Evolutionary conservation across 352 stramenopile genomes (phyloP).

Genomic region (Phytophthora sp.): DNA sequence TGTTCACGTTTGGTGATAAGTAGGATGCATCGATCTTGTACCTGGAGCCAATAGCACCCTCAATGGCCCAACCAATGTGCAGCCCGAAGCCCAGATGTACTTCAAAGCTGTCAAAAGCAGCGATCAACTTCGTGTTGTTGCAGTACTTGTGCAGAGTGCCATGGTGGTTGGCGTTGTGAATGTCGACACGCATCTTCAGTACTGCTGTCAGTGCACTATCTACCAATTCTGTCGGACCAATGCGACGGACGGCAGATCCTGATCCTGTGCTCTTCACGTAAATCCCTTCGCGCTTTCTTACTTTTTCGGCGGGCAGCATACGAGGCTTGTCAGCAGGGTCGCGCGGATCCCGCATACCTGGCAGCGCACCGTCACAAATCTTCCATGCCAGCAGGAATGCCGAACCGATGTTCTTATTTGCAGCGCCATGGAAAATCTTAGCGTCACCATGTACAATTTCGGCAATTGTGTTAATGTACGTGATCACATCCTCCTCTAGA

Average conservation of each 20-base stretch:
- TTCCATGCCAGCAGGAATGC: slow-evolving; percentile 96
- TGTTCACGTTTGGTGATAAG: slow-evolving; percentile 97
- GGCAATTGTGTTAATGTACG: slow-evolving; percentile 98
- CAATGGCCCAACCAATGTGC: slow-evolving; percentile 98
- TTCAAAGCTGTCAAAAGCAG: slow-evolving; percentile 91
- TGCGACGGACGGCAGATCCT: slow-evolving; percentile 42
- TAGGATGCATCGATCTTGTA: slow-evolving; percentile 99
- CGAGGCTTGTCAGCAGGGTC: slow-evolving; percentile 75
- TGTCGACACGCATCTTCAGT: slow-evolving; percentile 96
- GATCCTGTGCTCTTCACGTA: slow-evolving; percentile 64
- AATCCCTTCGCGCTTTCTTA: slow-evolving; percentile 66
- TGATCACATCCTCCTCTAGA: slow-evolving; percentile 96
- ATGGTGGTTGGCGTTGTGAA: slow-evolving; percentile 93
- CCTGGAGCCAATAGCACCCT: slow-evolving; percentile 96
- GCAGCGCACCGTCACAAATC: slow-evolving; percentile 91
- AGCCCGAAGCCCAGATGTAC: slow-evolving; percentile 97
- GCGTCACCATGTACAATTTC: slow-evolving; percentile 96
- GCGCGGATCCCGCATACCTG: slow-evolving; percentile 83
- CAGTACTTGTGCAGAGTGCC: slow-evolving; percentile 85
- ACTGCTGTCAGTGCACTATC: slow-evolving; percentile 96
- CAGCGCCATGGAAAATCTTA: slow-evolving; percentile 93
- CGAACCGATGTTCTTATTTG: slow-evolving; percentile 97
- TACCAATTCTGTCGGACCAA: slow-evolving; percentile 84
- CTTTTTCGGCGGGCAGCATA: slow-evolving; percentile 72
- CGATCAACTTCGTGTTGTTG: slow-evolving; percentile 79